Base-by-base conservation (phyloP, 106 monocot genomes). In the Apostasia shenzhenica region DNA sequence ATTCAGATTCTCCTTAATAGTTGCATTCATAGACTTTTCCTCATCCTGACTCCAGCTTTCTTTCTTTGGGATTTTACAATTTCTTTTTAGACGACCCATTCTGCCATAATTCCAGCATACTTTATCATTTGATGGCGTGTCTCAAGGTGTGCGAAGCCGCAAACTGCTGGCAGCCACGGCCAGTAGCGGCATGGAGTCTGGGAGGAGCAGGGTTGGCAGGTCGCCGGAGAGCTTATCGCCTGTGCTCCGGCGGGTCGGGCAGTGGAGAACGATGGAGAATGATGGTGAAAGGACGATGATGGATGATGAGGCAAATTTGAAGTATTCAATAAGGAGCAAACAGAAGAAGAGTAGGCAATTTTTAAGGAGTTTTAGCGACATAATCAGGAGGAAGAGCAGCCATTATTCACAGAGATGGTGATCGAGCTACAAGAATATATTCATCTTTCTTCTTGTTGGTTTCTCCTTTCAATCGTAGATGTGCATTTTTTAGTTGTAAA, bases 121-220 rank as follows among this genome's bases (percentile, higher is more conserved):
- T n/a, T n/a, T n/a, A n/a, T n/a, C n/a, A n/a, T n/a, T n/a, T n/a
- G n/a, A n/a, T n/a, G n/a, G n/a, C n/a, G 12, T 61, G 82, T 67
- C 58, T 87, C n/a, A 90, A 85, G 66, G 82, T 87, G 45, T 85
- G 87, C 41, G 90, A 94, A 61, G 82, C 87, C 3, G 75, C 86
- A 0, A n/a, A n/a, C 53, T 83, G 72, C 76, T 85, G 2, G 83
- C 77, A 2, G 77, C 83, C 4, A 72, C 8, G 73, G 47, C 57
- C 26, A 6, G 37, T 26, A 14, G 57, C 4, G 37, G 6, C n/a
- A 14, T 55, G 54, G 54, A 65, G 38, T 40, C 26, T 10, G 26
- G 46, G 63, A 11, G 6, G 8, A 54, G 47, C 48, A 0, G 46
- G 44, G 14, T 48, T 41, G 40, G 3, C 14, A 6, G 44, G 55